phyloP scores from a whole-genome alignment of 2,329 filamentous ascomycete genomes.

The Fusarium sp. region DNA sequence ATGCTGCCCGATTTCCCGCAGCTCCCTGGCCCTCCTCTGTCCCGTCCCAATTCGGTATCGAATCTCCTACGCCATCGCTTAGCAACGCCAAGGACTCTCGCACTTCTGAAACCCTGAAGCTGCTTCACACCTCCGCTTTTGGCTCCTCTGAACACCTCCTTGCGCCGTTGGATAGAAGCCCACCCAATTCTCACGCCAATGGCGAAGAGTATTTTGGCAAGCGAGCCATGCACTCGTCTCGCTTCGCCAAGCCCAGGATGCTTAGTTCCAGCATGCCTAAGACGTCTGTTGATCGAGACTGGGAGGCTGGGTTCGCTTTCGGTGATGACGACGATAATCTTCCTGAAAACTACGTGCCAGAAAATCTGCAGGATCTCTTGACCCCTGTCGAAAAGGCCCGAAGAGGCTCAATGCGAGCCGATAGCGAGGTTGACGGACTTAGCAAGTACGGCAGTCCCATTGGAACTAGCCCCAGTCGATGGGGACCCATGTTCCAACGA shows the following conservation, averaged over 20 bases:
- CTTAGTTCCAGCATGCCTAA: constrained; percentile 76
- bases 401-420: constrained; percentile 68
- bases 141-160: constrained; percentile 75
- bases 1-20: constrained; percentile 81
- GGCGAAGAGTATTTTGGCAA: constrained; percentile 75
- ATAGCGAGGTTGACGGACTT: constrained; percentile 64
- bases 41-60: constrained; percentile 89
- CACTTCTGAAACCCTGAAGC: constrained; percentile 73
- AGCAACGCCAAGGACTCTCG: constrained; percentile 70
- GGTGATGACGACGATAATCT: constrained; percentile 76
- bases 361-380: constrained; percentile 73
- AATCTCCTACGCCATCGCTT: constrained; percentile 83
- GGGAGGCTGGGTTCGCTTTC: constrained; percentile 79
- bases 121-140: constrained; percentile 75
- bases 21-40: constrained; percentile 93
- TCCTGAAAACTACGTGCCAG: constrained; percentile 75
- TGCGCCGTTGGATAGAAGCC: constrained; percentile 59
- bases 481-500: constrained; percentile 70
- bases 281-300: constrained; percentile 72
- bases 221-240: constrained; percentile 77
- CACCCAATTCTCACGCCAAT: constrained; percentile 62
- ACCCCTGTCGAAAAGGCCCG: constrained; percentile 76
- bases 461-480: constrained; percentile 70
- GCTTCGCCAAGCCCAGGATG: constrained; percentile 75
- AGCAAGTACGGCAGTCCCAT: constrained; percentile 72